Percentiles rank a stretch among this genome's conserved stretches.
These are phyloP conservation scores for Xylariales sp. DNA, from an alignment of 2,329 filamentous ascomycete species.

Conservation along the genomic window DNA sequence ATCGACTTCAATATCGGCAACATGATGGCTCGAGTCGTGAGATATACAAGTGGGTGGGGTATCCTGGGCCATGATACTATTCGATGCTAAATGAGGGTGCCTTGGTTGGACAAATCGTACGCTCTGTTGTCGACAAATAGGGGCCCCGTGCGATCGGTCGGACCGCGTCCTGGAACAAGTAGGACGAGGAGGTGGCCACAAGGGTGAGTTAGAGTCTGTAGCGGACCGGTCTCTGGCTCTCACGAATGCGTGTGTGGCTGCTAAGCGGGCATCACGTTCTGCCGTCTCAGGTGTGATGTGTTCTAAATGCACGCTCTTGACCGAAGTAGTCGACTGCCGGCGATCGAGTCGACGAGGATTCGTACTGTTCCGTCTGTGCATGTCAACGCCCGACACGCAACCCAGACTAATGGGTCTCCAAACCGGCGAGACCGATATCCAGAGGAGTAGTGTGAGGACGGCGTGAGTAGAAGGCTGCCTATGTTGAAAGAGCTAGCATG, in stretches of 20 bases:
- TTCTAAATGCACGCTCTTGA: slow-evolving; percentile 59
- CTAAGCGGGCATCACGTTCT: slow-evolving; percentile 70
- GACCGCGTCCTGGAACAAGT: slow-evolving; percentile 34
- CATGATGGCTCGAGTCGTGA: slow-evolving; percentile 16
- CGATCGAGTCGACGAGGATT: slow-evolving; percentile 59
- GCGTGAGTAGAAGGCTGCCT: not conserved
- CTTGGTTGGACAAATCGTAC: slow-evolving; percentile 61
- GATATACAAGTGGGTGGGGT: slow-evolving; percentile 16
- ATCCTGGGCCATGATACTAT: slow-evolving; percentile 13
- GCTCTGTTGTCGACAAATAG: slow-evolving; percentile 61
- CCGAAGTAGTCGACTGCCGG: slow-evolving; percentile 66
- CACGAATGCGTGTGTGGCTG: slow-evolving; percentile 70
- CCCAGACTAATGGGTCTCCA: not conserved
- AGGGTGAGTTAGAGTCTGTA: slow-evolving; percentile 46
- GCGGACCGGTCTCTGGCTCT: slow-evolving; percentile 59
- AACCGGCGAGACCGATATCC: not conserved
- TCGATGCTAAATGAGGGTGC: slow-evolving; percentile 14
- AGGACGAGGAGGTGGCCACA: slow-evolving; percentile 51
- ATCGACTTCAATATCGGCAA: slow-evolving; percentile 17
- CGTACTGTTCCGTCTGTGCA: slow-evolving; percentile 63
- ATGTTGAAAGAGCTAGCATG: not conserved
- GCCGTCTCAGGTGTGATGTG: slow-evolving; percentile 62
- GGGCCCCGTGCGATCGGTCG: slow-evolving; percentile 37
- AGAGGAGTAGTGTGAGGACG: not conserved
- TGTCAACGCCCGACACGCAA: slow-evolving; percentile 43